Percentiles rank a stretch among this genome's conserved stretches.
phyloP scores from a whole-genome alignment of 176 grass and related monocot species.

The Avena insularis region DNA sequence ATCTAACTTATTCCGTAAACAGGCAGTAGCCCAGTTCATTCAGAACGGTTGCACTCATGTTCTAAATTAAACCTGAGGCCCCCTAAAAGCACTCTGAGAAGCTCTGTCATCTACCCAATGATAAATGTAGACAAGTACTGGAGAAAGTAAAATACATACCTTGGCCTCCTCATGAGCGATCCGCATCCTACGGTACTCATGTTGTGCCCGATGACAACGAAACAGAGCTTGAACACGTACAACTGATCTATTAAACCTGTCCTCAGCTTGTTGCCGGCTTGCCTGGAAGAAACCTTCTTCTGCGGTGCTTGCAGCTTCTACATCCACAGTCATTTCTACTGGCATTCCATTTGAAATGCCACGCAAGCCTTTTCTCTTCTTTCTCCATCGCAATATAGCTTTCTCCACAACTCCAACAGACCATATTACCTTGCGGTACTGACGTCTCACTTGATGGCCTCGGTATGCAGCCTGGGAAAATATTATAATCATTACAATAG shows the following conservation, averaged over 20 bases:
- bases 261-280: conserved; percentile 83
- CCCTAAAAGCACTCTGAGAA: conserved; percentile 10
- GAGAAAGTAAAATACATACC: conserved; percentile 48
- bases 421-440: conserved; percentile 92
- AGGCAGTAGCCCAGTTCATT: background rate
- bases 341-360: conserved; percentile 74
- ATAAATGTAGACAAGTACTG: conserved; percentile 7
- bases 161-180: conserved; percentile 73
- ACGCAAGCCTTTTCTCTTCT: conserved; percentile 87
- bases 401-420: conserved; percentile 95
- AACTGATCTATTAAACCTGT: conserved; percentile 80
- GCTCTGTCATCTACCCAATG: background rate
- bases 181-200: conserved; percentile 97
- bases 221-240: conserved; percentile 87
- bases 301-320: conserved; percentile 59
- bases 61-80: background rate
- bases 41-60: conserved; percentile 23
- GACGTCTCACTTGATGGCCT: conserved; percentile 82
- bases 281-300: conserved; percentile 90
- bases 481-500: conserved; percentile 33
- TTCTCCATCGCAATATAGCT: conserved; percentile 93
- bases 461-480: conserved; percentile 80
- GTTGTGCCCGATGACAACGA: conserved; percentile 89
- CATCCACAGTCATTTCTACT: conserved; percentile 64
- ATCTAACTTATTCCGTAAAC: background rate